These are phyloP conservation scores for Trichoderma semiorbis DNA, from an alignment of 2,329 filamentous ascomycete species.

Conservation along the genomic window DNA sequence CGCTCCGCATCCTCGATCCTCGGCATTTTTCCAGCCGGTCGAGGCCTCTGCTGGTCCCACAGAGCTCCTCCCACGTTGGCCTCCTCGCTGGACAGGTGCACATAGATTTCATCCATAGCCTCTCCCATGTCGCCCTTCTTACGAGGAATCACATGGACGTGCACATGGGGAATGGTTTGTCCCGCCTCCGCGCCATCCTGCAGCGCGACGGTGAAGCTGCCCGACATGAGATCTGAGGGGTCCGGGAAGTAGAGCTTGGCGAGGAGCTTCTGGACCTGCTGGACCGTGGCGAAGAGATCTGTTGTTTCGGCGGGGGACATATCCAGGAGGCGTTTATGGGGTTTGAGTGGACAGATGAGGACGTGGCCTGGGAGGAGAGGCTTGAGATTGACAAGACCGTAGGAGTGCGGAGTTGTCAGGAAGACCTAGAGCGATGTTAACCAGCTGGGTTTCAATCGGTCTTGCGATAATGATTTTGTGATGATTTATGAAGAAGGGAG, in stretches of 20 bases:
- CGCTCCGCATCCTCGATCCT: constrained; percentile 69
- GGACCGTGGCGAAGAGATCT: constrained; percentile 85
- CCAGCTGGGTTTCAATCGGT: not conserved
- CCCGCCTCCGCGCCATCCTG: constrained; percentile 89
- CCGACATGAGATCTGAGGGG: constrained; percentile 49
- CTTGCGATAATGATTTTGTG: not conserved
- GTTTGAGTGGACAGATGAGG: constrained; percentile 73
- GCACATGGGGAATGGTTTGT: constrained; percentile 90
- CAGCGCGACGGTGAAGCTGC: constrained; percentile 89
- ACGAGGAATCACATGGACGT: constrained; percentile 86
- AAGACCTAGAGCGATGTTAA: constrained; percentile 64
- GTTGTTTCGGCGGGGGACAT: constrained; percentile 66
- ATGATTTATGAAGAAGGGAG: not conserved
- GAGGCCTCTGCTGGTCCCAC: constrained; percentile 51
- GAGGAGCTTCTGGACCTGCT: constrained; percentile 75
- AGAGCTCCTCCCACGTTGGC: constrained; percentile 75
- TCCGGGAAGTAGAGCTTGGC: constrained; percentile 52
- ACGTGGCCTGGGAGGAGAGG: constrained; percentile 91
- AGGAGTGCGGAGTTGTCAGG: constrained; percentile 72
- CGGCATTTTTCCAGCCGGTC: constrained; percentile 58
- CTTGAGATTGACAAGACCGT: constrained; percentile 92
- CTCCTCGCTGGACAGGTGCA: constrained; percentile 75
- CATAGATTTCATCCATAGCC: constrained; percentile 70
- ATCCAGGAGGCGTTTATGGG: constrained; percentile 70
- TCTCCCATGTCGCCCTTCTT: constrained; percentile 50